phyloP scores from a whole-genome alignment of 73 alveolate species.

The Durusdinium trenchii region DNA sequence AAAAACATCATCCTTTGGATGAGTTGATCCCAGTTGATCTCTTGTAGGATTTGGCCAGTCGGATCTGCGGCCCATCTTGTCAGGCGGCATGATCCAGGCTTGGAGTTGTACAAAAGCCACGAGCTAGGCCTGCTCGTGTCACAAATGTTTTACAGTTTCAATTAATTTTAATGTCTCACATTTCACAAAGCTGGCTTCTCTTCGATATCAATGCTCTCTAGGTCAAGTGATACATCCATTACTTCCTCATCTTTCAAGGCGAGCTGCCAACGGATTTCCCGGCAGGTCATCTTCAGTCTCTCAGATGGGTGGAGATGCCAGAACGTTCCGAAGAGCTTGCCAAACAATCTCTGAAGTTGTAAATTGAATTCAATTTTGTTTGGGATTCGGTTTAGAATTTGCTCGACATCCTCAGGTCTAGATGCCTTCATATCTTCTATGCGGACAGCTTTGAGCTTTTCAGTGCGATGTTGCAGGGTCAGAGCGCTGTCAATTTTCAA shows the following conservation, averaged over 20 bases:
- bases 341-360: slow-evolving; percentile 13
- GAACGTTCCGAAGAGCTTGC: neutral
- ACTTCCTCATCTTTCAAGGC: neutral
- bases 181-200: too few species aligned
- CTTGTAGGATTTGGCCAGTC: too few species aligned
- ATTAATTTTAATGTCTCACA: too few species aligned
- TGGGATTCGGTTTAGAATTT: slow-evolving; percentile 25
- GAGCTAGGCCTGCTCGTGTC: too few species aligned
- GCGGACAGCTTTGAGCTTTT: slow-evolving; percentile 25
- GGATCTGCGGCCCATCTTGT: too few species aligned
- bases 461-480: neutral
- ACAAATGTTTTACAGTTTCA: too few species aligned
- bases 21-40: too few species aligned
- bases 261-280: slow-evolving; percentile 69
- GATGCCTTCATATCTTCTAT: slow-evolving; percentile 66
- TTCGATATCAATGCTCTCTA: too few species aligned
- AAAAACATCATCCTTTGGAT: too few species aligned
- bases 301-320: slow-evolving; percentile 69
- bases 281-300: slow-evolving; percentile 40
- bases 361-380: slow-evolving; percentile 32
- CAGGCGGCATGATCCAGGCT: too few species aligned
- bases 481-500: neutral
- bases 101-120: too few species aligned
- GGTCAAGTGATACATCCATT: too few species aligned
- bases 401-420: slow-evolving; percentile 14